Conservation (phyloP, 192 early-diverging fungal genomes). For the Podila minutissima region DNA sequence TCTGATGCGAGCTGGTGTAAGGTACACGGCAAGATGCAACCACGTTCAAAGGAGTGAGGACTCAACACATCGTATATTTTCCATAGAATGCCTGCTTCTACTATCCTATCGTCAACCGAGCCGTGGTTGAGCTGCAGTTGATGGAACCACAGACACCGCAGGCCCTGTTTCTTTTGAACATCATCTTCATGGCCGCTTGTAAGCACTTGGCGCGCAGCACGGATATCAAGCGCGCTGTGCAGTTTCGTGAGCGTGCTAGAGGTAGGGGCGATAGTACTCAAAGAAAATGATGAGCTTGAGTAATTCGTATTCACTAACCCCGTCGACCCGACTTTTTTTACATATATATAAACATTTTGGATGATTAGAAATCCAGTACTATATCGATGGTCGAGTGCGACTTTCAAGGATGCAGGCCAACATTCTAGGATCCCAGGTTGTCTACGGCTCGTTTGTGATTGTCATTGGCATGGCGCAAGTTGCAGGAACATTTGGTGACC, state of each 20-base stretch:
- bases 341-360: too few species aligned
- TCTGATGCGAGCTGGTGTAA: too few species aligned
- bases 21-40: too few species aligned
- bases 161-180: constrained; percentile 29
- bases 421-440: constrained; percentile 26
- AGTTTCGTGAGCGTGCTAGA: constrained; percentile 41
- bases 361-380: constrained; percentile 22
- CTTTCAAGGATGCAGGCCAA: constrained; percentile 20
- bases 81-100: constrained; percentile 37
- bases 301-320: background rate
- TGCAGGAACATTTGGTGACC: constrained; percentile 15
- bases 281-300: background rate
- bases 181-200: constrained; percentile 48
- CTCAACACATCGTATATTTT: background rate
- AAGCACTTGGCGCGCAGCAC: constrained; percentile 32
- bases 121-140: constrained; percentile 32
- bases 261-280: constrained; percentile 11
- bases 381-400: constrained; percentile 29
- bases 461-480: constrained; percentile 22
- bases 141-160: constrained; percentile 41
- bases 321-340: background rate
- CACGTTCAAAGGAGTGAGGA: too few species aligned
- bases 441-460: constrained; percentile 39
- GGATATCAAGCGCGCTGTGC: constrained; percentile 44
- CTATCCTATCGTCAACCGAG: constrained; percentile 39